Base-by-base conservation (phyloP, 139 green algal species). In the Trebouxia sp. region DNA sequence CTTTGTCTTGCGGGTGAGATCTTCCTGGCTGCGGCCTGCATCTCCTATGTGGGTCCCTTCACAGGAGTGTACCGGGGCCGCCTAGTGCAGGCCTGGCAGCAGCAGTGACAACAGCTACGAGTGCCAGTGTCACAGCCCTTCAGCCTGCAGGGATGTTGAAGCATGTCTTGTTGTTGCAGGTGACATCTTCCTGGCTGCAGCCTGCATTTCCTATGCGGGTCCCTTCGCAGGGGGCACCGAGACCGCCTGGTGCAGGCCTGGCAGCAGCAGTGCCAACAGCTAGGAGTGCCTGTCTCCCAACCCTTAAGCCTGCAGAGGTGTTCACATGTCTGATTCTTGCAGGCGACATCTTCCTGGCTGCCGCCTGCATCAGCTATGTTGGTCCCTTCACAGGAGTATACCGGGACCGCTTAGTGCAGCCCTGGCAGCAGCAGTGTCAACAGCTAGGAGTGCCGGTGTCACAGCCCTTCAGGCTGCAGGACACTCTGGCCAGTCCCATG, bases 41-140 rank as follows among this genome's bases (percentile, higher is more conserved):
- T 80, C 37, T 51, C 75, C 15, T 80, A 80, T 39, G 20, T 72
- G 8, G 75, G 75, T 3, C 38, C 75, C 37, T 51, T 80, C n/a
- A 80, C 75, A 26, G 51, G 37, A 14, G 17, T n/a, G 6, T 2
- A 72, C 75, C 38, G 75, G 51, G 38, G 50, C 9, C 28, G 39
- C 24, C 51, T 80, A 20, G 24, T 80, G 17, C 30, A 37, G 17
- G 28, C n/a, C 51, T 80, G 75, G 75, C 26, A 17, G 20, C 15
- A 37, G 35, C 50, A 51, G 32, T 69, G n/a, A 24, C 3, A n/a
- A 24, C 17, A 47, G 35, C 15, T 51, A 26, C 3, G 35, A 32
- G 12, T 76, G 17, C 30, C 35, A 1, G 66, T 76, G n/a, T 76
- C 66, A 26, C 17, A 15, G 35, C 14, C 17, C 14, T 76, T 47